Base-by-base conservation (phyloP, 2,329 filamentous ascomycete genomes). In the Fusarium humuli region DNA sequence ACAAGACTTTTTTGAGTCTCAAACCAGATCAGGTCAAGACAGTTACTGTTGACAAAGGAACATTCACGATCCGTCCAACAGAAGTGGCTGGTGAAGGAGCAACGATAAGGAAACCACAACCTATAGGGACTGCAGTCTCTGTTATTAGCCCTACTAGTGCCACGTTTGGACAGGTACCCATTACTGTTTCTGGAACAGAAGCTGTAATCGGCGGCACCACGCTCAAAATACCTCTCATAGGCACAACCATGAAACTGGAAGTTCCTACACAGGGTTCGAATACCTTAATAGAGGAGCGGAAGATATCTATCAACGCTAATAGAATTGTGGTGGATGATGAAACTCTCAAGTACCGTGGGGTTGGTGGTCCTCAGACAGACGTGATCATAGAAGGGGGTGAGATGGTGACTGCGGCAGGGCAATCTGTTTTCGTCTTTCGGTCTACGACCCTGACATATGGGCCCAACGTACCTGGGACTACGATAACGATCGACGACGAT, bases 51-150 rank as follows among this genome's bases (percentile, higher is more conserved):
- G 69, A 65, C 23, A 75, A 76, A 29, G 77, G 81, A 13, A 81
- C 79, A 2, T 87, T 87, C 63, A 83, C 82, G 20, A 85, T 88
- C 48, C 73, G 81, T 27, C 85, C 86, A 9, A 83, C 79, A 10
- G 77, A 79, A 37, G 78, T 87, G 4, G 65, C 83, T 23, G 85
- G 84, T 10, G 79, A 78, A 47, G 85, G 84, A 22, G 78, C 79
- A 18, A 84, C 82, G 4, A 68, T 88, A 34, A 75, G 74, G 40
- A 82, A 85, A 37, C 83, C 83, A 0, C 72, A 78, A 0, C 78
- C 77, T 37, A 57, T 56, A 4, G 78, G 76, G 4, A 78, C 73
- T 12, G 75, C 57, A 8, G 66, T 79, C 18, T 78, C 76, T 20
- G 70, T 77, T 8, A 72, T 81, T 10, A 73, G 73, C 5, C 79